Evolutionary conservation across 805 yeast genomes (phyloP), one percentile per base, ranked within the genome.

Genomic region (Kluyveromyces aestuarii): DNA sequence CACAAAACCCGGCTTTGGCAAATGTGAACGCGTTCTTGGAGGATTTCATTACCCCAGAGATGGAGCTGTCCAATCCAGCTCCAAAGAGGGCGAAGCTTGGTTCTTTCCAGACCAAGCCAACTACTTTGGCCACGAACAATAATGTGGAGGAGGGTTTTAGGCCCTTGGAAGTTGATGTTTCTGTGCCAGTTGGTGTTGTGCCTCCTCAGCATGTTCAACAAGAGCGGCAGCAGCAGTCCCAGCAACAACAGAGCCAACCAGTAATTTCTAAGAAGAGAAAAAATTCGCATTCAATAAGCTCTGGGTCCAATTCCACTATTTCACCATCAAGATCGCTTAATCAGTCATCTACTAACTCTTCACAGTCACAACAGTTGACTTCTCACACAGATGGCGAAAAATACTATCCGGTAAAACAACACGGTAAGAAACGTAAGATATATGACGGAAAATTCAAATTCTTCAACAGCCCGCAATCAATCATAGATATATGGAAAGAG

Each of bases 401-500:
- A 45, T 51, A 54, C 37, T 36, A 47, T 38, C 52, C 55, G 1
- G 44, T 38, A 6, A 45, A 49, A 10, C 55, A 55, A 17, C 40
- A 48, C 37, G 45, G 52, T 30, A 55, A 55, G 41, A 58, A 59
- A 18, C 57, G 63, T 8, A 67, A 62, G 48, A 45, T 59, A 4
- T 64, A 61, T 47, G 59, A 59, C 18, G 67, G 66, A 19, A 61
- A 58, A 14, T 71, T 70, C 49, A 62, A 67, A 17, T 71, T 72
- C 52, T 56, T 70, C 38, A 70, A 69, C 50, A 72, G 74, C 0
- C 75, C 76, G 14, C 69, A 67, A n/a, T 61, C 76, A 2, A 75
- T 77, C 1, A 57, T 67, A 37, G 82, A 77, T 52, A 72, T 79
- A 17, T 79, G 83, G 83, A 69, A 71, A 52, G 83, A 79, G 58